Conservation (phyloP, 805 yeast genomes). For the Metschnikowia picachoensis region DNA sequence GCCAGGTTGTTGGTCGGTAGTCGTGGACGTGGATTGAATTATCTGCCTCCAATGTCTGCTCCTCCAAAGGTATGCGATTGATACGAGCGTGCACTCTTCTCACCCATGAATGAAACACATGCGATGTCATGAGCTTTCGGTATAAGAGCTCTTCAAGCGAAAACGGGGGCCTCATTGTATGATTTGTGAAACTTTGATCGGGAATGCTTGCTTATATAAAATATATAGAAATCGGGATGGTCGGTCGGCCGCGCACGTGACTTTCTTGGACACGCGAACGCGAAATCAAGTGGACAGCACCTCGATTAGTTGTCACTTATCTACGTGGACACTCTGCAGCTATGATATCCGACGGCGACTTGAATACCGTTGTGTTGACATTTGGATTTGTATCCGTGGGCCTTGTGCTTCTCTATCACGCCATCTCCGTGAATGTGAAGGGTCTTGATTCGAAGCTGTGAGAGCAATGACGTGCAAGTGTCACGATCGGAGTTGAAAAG, state of each 20-base stretch:
- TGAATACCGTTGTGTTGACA: constrained; percentile 65
- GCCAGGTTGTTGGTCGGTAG: constrained; percentile 49
- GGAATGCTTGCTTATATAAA: too few species aligned
- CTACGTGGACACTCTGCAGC: constrained; percentile 22
- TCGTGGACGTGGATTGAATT: constrained; percentile 21
- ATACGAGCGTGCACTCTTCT: constrained; percentile 57
- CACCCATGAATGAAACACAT: constrained; percentile 60
- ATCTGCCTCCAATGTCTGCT: constrained; percentile 20
- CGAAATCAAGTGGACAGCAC: constrained; percentile 2
- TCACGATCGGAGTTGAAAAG: not conserved
- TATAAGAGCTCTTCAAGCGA: constrained; percentile 24
- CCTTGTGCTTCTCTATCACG: constrained; percentile 69
- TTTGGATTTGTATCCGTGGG: constrained; percentile 72
- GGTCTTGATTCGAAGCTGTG: constrained; percentile 5
- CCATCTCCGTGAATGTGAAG: constrained; percentile 49
- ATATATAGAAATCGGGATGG: too few species aligned
- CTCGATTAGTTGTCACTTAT: not conserved
- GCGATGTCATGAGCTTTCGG: constrained; percentile 49
- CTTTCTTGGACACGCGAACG: not conserved
- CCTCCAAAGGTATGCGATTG: constrained; percentile 52
- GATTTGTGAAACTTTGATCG: not conserved
- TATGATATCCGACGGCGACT: constrained; percentile 82
- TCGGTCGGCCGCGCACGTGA: constrained; percentile 3
- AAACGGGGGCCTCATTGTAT: constrained; percentile 8
- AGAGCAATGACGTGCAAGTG: not conserved